phyloP scores from a whole-genome alignment of 176 grass and related monocot species.

The Musa beccarii region DNA sequence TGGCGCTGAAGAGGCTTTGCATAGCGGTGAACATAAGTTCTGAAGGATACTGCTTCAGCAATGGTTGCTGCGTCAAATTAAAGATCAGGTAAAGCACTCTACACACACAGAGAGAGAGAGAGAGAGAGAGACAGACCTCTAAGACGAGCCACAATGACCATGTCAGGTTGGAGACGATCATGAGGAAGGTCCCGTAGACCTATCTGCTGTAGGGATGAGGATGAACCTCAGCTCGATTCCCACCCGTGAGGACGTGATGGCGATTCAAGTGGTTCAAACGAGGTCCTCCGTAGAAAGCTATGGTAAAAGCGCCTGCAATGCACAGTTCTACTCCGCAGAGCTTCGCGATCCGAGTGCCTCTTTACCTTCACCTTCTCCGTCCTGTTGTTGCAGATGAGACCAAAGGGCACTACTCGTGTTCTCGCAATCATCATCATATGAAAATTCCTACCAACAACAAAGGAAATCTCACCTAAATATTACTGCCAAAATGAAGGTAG shows the following conservation, averaged over 20 bases:
- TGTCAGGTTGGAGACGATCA: slow-evolving; percentile 35
- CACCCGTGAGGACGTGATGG: slow-evolving; percentile 26
- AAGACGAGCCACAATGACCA: slow-evolving; percentile 48
- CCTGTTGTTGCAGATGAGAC: slow-evolving; percentile 13
- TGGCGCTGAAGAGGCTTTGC: slow-evolving; percentile 45
- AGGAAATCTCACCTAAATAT: slow-evolving; percentile 38
- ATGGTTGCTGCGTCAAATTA: slow-evolving; percentile 20
- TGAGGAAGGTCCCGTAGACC: slow-evolving; percentile 50
- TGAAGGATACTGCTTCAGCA: slow-evolving; percentile 56
- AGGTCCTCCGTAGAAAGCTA: slow-evolving; percentile 66
- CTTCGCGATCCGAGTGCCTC: slow-evolving; percentile 45
- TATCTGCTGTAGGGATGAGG: slow-evolving; percentile 39
- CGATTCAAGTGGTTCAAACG: slow-evolving; percentile 47
- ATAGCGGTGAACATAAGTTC: slow-evolving; percentile 60
- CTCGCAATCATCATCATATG: not conserved
- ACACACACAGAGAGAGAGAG: too few relatives aligned
- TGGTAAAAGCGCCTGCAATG: slow-evolving; percentile 34
- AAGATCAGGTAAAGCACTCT: not conserved
- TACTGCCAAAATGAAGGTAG: slow-evolving; percentile 53
- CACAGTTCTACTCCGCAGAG: slow-evolving; percentile 45
- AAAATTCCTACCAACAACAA: not conserved
- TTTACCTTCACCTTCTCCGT: slow-evolving; percentile 61
- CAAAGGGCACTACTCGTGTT: not conserved
- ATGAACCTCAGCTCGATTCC: not conserved
- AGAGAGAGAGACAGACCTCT: slow-evolving; percentile 23